These are phyloP conservation scores for Geosmithia morbida DNA, from an alignment of 2,329 filamentous ascomycete species.

Conservation along the genomic window DNA sequence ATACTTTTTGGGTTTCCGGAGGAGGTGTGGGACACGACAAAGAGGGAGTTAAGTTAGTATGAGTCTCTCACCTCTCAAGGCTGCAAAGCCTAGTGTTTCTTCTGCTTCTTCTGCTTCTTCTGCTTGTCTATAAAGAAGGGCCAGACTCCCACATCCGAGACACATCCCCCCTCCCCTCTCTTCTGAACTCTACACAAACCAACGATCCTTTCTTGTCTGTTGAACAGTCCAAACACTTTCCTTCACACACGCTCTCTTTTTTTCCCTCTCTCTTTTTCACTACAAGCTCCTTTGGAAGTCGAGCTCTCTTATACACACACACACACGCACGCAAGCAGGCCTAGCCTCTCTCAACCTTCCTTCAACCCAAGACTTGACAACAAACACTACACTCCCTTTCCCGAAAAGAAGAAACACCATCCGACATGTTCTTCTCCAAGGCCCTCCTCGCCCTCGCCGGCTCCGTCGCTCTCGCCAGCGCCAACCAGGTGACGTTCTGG, in stretches of 20 bases:
- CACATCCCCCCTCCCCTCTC: background rate
- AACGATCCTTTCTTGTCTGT: constrained; percentile 1
- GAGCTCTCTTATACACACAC: constrained; percentile 2
- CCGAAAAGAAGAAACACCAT: no score
- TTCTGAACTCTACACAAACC: background rate
- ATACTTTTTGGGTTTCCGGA: no score
- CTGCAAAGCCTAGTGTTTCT: background rate
- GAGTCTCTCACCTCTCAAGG: no score
- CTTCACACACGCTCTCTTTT: no score
- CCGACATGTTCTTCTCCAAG: constrained; percentile 40
- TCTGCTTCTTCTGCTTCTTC: background rate
- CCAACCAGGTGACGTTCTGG: constrained; percentile 39
- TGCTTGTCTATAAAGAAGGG: constrained; percentile 3
- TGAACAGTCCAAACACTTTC: constrained; percentile 2
- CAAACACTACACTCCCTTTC: constrained; percentile 5
- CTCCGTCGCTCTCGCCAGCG: constrained; percentile 22
- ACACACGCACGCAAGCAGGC: no score
- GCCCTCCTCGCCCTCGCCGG: constrained; percentile 28
- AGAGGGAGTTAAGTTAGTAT: no score
- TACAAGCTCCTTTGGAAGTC: constrained; percentile 2
- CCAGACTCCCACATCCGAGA: background rate
- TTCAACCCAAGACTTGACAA: constrained; percentile 1
- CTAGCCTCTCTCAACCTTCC: no score
- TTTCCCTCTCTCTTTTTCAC: constrained; percentile 4
- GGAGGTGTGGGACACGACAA: no score